Conservation (phyloP, 192 early-diverging fungal species). For the Geranomyces variabilis region DNA sequence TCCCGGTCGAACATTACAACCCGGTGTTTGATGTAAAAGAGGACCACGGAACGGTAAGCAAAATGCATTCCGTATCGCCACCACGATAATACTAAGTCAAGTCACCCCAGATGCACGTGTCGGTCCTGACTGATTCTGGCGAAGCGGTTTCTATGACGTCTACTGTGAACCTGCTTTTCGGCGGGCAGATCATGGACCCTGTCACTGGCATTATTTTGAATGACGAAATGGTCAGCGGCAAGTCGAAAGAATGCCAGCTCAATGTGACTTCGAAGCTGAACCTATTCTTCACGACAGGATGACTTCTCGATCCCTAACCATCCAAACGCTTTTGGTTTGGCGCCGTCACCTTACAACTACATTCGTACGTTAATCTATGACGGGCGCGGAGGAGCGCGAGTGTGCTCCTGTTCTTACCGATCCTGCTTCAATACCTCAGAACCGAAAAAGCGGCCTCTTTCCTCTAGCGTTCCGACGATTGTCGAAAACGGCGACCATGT, state of each 20-base stretch:
- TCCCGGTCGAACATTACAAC: slow-evolving; percentile 74
- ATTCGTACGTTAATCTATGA: slow-evolving; percentile 43
- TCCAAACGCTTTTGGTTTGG: slow-evolving; percentile 70
- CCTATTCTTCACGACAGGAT: slow-evolving; percentile 44
- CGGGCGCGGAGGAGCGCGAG: too few species aligned
- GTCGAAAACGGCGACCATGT: slow-evolving; percentile 55
- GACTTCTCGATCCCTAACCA: slow-evolving; percentile 75
- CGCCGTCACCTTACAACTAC: slow-evolving; percentile 85
- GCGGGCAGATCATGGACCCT: slow-evolving; percentile 83
- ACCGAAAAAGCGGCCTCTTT: slow-evolving; percentile 84
- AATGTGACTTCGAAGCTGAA: not conserved
- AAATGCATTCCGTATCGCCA: not conserved
- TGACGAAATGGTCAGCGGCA: slow-evolving; percentile 76
- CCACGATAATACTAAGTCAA: not conserved
- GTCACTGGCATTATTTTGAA: slow-evolving; percentile 89
- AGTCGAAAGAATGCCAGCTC: not conserved
- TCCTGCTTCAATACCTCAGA: slow-evolving; percentile 41
- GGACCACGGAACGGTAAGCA: slow-evolving; percentile 75
- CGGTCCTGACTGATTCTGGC: slow-evolving; percentile 72
- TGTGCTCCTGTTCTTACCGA: not conserved
- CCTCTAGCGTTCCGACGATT: slow-evolving; percentile 64
- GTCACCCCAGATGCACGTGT: slow-evolving; percentile 71
- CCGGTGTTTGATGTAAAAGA: slow-evolving; percentile 75
- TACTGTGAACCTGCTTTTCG: slow-evolving; percentile 88
- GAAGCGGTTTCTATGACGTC: slow-evolving; percentile 84